Percentiles rank a stretch among this genome's conserved stretches.
Conservation (phyloP, 2,329 filamentous ascomycete species). For the Ophiostoma triangulosporum region DNA sequence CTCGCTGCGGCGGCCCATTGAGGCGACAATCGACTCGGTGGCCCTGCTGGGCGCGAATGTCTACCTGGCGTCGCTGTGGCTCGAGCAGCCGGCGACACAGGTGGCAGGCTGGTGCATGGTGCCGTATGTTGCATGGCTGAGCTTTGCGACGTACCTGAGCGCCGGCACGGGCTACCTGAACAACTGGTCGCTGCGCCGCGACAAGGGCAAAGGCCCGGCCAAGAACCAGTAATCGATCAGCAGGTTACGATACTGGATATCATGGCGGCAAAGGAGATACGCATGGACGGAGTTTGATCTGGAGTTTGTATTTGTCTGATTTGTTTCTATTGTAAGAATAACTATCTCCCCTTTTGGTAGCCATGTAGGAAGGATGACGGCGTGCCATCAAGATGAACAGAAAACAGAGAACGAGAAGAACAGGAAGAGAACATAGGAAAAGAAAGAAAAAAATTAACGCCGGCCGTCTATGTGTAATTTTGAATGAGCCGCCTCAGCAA, state of each 20-base stretch:
- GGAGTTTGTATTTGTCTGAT: neutral
- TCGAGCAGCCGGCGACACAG: neutral
- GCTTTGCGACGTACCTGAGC: constrained; percentile 77
- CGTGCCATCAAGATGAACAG: no score
- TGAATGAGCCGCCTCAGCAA: no score
- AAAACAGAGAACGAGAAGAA: constrained; percentile 17
- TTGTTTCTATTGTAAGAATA: neutral
- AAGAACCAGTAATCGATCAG: constrained; percentile 16
- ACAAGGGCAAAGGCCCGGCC: constrained; percentile 5
- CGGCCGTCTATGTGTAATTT: neutral
- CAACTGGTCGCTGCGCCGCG: constrained; percentile 41
- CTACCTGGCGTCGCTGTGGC: constrained; percentile 64
- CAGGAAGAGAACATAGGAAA: constrained; percentile 11
- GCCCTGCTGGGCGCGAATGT: constrained; percentile 57
- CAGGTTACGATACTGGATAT: neutral
- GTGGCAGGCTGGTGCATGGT: constrained; percentile 60
- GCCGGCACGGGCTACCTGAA: constrained; percentile 56
- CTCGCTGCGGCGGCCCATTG: constrained; percentile 54
- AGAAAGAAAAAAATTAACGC: neutral
- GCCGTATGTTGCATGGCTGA: constrained; percentile 76
- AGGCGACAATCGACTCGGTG: constrained; percentile 63
- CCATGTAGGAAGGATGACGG: neutral
- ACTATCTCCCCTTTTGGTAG: neutral
- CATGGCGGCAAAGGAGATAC: neutral
- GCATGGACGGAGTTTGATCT: neutral